These are phyloP conservation scores for Pholiota molesta DNA, from an alignment of 768 basidiomycete species.

Conservation along the genomic window DNA sequence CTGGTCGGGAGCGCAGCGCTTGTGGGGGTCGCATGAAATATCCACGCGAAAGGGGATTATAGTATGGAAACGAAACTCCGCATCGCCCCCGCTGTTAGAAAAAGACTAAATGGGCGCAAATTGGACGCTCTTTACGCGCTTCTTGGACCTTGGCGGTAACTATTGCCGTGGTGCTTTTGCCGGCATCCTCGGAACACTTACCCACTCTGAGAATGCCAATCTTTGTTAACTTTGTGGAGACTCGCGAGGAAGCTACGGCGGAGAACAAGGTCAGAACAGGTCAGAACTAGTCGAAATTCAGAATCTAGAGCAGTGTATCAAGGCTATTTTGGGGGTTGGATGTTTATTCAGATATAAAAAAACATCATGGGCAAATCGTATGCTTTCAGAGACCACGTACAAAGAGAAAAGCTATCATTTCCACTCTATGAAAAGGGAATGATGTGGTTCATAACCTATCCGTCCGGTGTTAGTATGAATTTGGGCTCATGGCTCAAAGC, in stretches of 20 bases:
- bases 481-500: not conserved
- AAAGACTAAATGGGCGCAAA: not conserved
- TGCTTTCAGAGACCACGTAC: too few species aligned
- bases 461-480: not conserved
- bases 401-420: too few species aligned
- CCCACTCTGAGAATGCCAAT: not conserved
- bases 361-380: too few species aligned
- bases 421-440: too few species aligned
- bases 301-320: not conserved
- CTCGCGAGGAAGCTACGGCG: not conserved
- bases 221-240: not conserved
- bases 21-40: not conserved
- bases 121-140: not conserved
- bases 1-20: constrained; percentile 6
- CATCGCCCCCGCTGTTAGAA: not conserved
- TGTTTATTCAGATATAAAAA: not conserved
- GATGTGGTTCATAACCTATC: too few species aligned
- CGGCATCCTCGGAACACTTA: not conserved
- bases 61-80: not conserved
- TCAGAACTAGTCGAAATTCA: not conserved
- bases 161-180: not conserved
- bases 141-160: not conserved
- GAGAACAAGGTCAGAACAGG: not conserved
- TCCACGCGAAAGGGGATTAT: too few species aligned
- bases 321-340: not conserved